Evolutionary conservation across 108 stramenopile genomes (phyloP).

Genomic region (Cyclotella baltica): DNA sequence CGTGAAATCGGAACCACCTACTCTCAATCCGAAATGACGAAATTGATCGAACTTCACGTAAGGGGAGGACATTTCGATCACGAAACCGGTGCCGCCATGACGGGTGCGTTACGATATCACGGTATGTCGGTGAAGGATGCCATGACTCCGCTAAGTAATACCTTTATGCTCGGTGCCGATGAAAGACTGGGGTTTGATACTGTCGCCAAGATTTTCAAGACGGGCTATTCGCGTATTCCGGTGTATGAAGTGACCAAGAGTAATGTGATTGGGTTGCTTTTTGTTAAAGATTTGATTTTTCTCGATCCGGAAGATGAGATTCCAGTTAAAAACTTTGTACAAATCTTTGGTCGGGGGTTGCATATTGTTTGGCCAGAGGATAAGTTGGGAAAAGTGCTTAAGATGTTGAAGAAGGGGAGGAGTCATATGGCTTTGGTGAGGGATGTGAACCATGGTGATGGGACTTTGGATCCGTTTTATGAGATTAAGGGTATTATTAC

Average conservation of each 20-base stretch:
- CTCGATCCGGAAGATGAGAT: conserved; percentile 96
- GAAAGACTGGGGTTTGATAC: conserved; percentile 93
- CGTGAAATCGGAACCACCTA: conserved; percentile 95
- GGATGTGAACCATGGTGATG: conserved; percentile 88
- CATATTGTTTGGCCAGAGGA: conserved; percentile 91
- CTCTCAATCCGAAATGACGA: conserved; percentile 85
- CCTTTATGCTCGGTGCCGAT: conserved; percentile 93
- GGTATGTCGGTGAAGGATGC: conserved; percentile 86
- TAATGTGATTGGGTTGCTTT: conserved; percentile 94
- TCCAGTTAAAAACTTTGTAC: conserved; percentile 87
- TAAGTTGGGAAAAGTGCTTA: conserved; percentile 89
- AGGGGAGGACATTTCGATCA: conserved; percentile 81
- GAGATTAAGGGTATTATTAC: conserved; percentile 98
- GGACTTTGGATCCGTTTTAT: conserved; percentile 86
- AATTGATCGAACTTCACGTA: conserved; percentile 94
- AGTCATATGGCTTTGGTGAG: conserved; percentile 96
- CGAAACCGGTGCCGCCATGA: conserved; percentile 93
- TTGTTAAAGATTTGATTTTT: conserved; percentile 99
- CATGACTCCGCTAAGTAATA: conserved; percentile 93
- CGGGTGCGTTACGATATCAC: conserved; percentile 93
- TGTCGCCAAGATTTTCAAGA: conserved; percentile 94
- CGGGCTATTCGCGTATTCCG: conserved; percentile 93
- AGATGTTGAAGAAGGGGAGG: conserved; percentile 86
- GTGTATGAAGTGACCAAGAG: conserved; percentile 88
- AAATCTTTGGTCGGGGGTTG: conserved; percentile 92